phyloP scores from a whole-genome alignment of 2,329 filamentous ascomycete genomes.

The Claviceps digitariae region DNA sequence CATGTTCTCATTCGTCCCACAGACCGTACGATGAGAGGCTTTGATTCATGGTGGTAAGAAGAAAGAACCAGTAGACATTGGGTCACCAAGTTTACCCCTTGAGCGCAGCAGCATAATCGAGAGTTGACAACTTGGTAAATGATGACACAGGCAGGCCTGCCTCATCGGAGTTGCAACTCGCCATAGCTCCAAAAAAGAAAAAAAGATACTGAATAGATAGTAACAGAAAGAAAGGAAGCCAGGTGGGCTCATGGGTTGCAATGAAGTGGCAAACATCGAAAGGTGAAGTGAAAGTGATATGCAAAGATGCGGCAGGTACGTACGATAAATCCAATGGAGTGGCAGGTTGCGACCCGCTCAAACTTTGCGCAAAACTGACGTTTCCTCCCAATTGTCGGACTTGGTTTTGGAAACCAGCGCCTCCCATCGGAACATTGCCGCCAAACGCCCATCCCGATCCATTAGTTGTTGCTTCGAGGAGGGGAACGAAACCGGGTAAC shows the following conservation, averaged over 20 bases:
- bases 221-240: background rate
- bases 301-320: slow-evolving; percentile 22
- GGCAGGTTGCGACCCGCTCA: slow-evolving; percentile 48
- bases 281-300: slow-evolving; percentile 2
- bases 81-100: slow-evolving; percentile 14
- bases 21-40: background rate
- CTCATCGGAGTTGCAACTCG: slow-evolving; percentile 6
- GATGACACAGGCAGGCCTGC: slow-evolving; percentile 7
- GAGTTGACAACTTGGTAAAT: background rate
- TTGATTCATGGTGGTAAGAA: background rate
- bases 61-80: background rate
- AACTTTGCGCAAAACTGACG: slow-evolving; percentile 53
- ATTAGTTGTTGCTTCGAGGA: slow-evolving; percentile 31
- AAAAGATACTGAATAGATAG: background rate
- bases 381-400: slow-evolving; percentile 43
- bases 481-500: background rate
- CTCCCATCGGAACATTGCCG: slow-evolving; percentile 46
- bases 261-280: background rate
- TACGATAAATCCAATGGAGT: slow-evolving; percentile 53
- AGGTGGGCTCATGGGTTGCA: background rate
- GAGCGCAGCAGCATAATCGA: slow-evolving; percentile 18
- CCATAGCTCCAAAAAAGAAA: slow-evolving; percentile 2
- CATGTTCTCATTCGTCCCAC: background rate
- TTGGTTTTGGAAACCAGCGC: slow-evolving; percentile 38
- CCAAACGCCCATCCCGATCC: slow-evolving; percentile 49